Evolutionary conservation across 495 filamentous ascomycete genomes (phyloP), one percentile per base, ranked within the genome.

Genomic region (Penicillium cataractarum): DNA sequence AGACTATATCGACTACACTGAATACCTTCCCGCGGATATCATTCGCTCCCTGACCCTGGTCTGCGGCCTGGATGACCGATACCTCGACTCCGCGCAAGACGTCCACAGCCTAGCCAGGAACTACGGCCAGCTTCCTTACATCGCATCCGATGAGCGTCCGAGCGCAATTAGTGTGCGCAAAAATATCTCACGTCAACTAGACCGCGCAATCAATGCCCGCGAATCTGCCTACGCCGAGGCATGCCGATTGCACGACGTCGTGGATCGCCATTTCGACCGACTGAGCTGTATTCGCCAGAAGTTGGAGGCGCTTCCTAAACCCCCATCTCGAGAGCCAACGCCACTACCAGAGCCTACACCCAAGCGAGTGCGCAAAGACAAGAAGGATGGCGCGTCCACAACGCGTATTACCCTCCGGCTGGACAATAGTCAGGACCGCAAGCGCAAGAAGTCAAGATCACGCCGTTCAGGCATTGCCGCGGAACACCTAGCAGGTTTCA

Each of bases 1-100:
- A 63, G 95, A 99, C 78, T 99, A 93, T 75, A 89, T 97, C 67
- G 95, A 97, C 75, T 96, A 90, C 75, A 97, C 95, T 64, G 95
- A 99, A 79, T 96, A 95, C 79, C 91, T 98, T 21, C 94, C 95
- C 17, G 90, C 93, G 32, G 96, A 98, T 76, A 87, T 98, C 61
- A 84, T 89, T 60, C 92, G 95, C 65, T 97, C 95, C 57, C 83
- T 99, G 46, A 92, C 90, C 52, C 84, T 97, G 53, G 92, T 99
- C 65, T 84, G 87, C 64, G 87, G 92, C 55, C 89, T 97, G 56
- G 91, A 97, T 72, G 76, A 86, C 54, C 84, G 82, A 40, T 93
- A 93, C 70, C 66, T 83, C 22, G 81, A 89, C 17, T 82, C 86
- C 21, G 89, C 90, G 19, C 73, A 84, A 46, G 76, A 79, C 5